Evolutionary conservation across 306 rosid species (phyloP).

Genomic region (Pterocarpus macrocarpus): DNA sequence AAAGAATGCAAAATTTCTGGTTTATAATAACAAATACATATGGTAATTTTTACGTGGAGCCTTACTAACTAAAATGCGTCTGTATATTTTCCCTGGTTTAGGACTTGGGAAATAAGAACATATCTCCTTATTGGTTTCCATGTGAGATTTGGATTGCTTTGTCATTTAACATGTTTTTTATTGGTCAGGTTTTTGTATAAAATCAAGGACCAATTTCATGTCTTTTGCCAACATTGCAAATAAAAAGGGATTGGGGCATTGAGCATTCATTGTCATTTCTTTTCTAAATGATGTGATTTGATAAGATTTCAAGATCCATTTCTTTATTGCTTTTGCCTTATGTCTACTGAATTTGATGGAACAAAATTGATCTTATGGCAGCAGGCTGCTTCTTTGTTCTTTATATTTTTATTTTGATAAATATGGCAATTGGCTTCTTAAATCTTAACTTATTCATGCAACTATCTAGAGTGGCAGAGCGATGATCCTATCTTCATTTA

Average conservation of each 20-base stretch:
- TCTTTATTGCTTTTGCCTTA: background rate
- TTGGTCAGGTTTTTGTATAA: background rate
- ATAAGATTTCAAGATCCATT: background rate
- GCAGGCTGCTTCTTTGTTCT: background rate
- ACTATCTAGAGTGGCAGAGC: background rate
- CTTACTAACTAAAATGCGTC: background rate
- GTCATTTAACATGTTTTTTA: conserved; percentile 15
- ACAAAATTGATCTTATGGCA: conserved; percentile 3
- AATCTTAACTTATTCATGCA: background rate
- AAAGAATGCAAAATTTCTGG: conserved; percentile 17
- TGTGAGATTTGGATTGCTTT: conserved; percentile 6
- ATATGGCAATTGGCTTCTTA: background rate
- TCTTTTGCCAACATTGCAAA: background rate
- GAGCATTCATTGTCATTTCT: conserved; percentile 28
- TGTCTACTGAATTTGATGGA: background rate
- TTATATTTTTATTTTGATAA: background rate
- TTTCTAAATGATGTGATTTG: conserved; percentile 6
- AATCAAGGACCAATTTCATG: background rate
- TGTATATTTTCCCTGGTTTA: background rate
- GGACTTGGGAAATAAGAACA: background rate
- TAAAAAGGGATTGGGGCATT: background rate
- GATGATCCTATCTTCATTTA: background rate
- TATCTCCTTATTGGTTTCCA: background rate
- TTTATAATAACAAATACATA: background rate
- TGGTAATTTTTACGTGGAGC: conserved; percentile 14